Evolutionary conservation across 2,329 filamentous ascomycete genomes (phyloP), one percentile per base, ranked within the genome.

Genomic region (Truncatella angustata): DNA sequence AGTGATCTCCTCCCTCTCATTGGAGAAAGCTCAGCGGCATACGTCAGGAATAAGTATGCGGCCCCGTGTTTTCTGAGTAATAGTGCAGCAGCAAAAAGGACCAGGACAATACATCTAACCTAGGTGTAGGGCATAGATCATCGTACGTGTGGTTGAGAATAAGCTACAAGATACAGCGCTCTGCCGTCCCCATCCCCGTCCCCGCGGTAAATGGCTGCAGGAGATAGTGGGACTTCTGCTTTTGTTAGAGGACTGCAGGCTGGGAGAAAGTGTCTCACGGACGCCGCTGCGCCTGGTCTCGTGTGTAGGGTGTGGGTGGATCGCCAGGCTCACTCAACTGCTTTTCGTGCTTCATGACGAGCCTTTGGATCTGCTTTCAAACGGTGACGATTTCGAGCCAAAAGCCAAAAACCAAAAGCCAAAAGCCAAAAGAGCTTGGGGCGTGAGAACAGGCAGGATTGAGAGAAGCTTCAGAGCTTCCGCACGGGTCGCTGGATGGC

Each of bases 401-500:
- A n/a, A n/a, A n/a, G n/a, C n/a, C n/a, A n/a, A n/a, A n/a, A n/a
- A n/a, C n/a, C n/a, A n/a, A n/a, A n/a, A n/a, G n/a, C n/a, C n/a
- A n/a, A n/a, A n/a, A n/a, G n/a, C n/a, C n/a, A n/a, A n/a, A 18
- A 36, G 20, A 24, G 44, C 24, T 28, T 32, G 14, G 26, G 12
- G 44, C 21, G 10, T 12, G 5, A 7, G 23, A 35, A 26, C 18
- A 24, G 26, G 18, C n/a, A 18, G 26, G 21, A 34, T 21, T n/a
- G 28, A 14, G 28, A 34, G 28, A 28, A 26, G 24, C 28, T 47
- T 21, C 26, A 54, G 58, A 64, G 60, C 59, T 62, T 62, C 54
- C 58, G 64, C 60, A 62, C 61, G 58, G 63, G 48, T 58, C 63
- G 51, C 62, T 60, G 54, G 39, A 49, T 56, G 59, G 46, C 20